Evolutionary conservation across 2,329 filamentous ascomycete genomes (phyloP), one percentile per base, ranked within the genome.

Genomic region (Penicillium sp.): DNA sequence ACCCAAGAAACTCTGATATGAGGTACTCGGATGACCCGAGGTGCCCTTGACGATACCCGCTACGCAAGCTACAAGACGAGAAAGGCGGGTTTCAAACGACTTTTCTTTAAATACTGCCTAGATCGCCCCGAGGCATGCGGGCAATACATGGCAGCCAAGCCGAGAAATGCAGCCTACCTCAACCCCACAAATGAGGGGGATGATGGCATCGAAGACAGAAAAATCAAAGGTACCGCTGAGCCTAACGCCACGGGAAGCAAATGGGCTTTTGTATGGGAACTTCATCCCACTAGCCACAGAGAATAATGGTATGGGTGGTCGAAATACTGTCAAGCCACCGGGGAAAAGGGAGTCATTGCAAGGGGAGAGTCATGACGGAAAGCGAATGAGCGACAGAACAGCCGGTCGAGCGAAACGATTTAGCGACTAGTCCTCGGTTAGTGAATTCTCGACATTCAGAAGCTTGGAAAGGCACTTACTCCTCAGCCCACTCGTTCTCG

Each of bases 401-500:
- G 11, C 4, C 14, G 5, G 11, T 27, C 10, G 6, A 27, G 25
- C 6, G 25, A n/a, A 9, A 23, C 11, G 11, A 16, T 31, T 31
- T 31, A 31, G 6, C 28, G 28, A 16, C 28, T 31, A 31, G 28
- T 5, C 6, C 7, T 9, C 13, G 7, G n/a, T 38, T 18, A 38
- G 27, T 32, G 9, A 25, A 25, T 31, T 13, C 17, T 17, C 11
- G 2, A 23, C n/a, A 15, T 8, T 14, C 10, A 14, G 14, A 16
- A 15, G 6, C 17, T 14, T n/a, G 13, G 7, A 21, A 29, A 7
- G 7, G 18, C 4, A 28, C 73, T 69, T 64, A 76, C 72, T 93
- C 87, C 75, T 93, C 87, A 31, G 87, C 87, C 87, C 87, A 93
- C 71, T 93, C 87, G 65, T 93, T 93, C 76, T 93, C 87, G 3